These are phyloP conservation scores for Hypoxylon sp. DNA, from an alignment of 2,329 filamentous ascomycete genomes.

Conservation along the genomic window DNA sequence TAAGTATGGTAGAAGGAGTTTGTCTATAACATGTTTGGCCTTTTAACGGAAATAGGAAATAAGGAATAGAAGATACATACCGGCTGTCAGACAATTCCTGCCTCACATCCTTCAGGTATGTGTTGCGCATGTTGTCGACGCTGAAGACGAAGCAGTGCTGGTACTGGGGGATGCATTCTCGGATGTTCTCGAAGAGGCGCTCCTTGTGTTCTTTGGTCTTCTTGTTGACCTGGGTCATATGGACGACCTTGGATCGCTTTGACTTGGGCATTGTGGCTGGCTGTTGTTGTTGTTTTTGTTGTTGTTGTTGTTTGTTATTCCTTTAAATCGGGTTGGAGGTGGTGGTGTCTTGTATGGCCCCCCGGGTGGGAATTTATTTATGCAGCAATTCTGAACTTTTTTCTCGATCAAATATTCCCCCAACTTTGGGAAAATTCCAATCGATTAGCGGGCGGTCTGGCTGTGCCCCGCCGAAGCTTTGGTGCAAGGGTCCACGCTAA, in stretches of 20 bases:
- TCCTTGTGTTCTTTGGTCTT: constrained; percentile 94
- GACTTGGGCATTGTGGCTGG: constrained; percentile 87
- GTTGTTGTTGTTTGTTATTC: background rate
- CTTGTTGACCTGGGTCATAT: constrained; percentile 92
- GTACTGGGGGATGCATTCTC: constrained; percentile 86
- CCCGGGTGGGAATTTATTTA: background rate
- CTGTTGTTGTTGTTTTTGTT: background rate
- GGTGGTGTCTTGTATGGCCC: constrained; percentile 2
- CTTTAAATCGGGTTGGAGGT: background rate
- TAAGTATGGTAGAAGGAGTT: too few relatives aligned
- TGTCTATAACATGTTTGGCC: background rate
- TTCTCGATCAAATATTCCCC: constrained; percentile 14
- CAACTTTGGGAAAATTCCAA: constrained; percentile 45
- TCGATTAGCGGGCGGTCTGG: constrained; percentile 46
- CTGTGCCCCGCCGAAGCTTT: constrained; percentile 39
- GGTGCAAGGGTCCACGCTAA: constrained; percentile 20
- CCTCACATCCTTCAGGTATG: constrained; percentile 91
- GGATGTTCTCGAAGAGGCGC: constrained; percentile 89
- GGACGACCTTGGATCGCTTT: constrained; percentile 89
- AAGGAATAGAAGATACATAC: constrained; percentile 63
- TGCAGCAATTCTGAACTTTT: background rate
- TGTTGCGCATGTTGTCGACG: constrained; percentile 98
- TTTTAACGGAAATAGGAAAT: constrained; percentile 1
- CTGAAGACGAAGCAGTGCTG: constrained; percentile 93
- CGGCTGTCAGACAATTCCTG: constrained; percentile 86